Evolutionary conservation across 2,329 filamentous ascomycete genomes (phyloP), one percentile per base, ranked within the genome.

Genomic region (Madurella fahalii): DNA sequence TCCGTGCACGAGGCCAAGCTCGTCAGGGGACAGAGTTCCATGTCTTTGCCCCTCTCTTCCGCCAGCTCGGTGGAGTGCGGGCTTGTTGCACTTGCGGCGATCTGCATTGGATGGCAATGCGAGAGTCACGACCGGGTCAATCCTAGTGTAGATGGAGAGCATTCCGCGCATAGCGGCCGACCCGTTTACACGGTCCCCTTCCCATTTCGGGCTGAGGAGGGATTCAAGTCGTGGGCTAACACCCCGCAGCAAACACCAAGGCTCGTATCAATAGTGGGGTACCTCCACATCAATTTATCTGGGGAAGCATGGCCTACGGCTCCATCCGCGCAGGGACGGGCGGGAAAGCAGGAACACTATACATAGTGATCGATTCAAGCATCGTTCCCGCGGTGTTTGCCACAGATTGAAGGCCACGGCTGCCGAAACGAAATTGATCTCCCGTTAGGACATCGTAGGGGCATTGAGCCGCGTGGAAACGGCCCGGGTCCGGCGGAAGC

Each of bases 211-310:
- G 16, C 30, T 2, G 31, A 40, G 13, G 17, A 15, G 40, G 17
- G 25, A 40, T 56, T 45, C 25, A 50, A 7, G 46, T 50, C 39
- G 18, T 30, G 48, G 20, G 40, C 37, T 49, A 49, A 53, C 54
- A 50, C 54, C 46, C 54, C 46, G 54, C 54, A 56, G 50, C 40
- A 17, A 40, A 9, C 12, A 30, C 11, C 17, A 11, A 20, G 18
- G 5, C 45, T 9, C 20, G 42, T n/a, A 37, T 16, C 39, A 25
- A 17, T 51, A 39, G 53, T 42, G 47, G 53, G 53, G 53, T 30
- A 54, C 41, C n/a, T 46, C 17, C n/a, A 12, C 16, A 11, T 4
- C 39, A 43, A 53, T 43, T 30, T 47, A 48, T 53, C 50, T 52
- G 50, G 18, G 37, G 44, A 15, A 31, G n/a, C 42, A 49, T 20